Conservation (phyloP, 305 asterid species). For the Plantago coronopus region DNA sequence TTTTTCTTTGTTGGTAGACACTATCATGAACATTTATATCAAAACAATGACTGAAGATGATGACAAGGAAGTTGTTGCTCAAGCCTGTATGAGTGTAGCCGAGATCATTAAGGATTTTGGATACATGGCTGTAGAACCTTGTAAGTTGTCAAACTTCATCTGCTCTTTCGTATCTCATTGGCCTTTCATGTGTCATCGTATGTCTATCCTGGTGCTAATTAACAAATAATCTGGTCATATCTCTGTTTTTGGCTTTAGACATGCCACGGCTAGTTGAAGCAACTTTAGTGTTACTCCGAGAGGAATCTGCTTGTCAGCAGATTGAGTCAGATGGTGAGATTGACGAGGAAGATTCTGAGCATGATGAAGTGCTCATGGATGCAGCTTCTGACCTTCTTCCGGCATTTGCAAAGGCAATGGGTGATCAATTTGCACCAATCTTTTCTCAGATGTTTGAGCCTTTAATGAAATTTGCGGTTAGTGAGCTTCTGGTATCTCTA, state of each 20-base stretch:
- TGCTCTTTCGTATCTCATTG: background rate
- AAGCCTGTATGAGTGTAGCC: constrained; percentile 83
- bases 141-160: constrained; percentile 47
- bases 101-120: constrained; percentile 85
- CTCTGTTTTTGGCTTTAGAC: constrained; percentile 39
- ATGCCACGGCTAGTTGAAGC: constrained; percentile 69
- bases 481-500: constrained; percentile 28
- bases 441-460: constrained; percentile 78
- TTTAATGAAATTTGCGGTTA: constrained; percentile 86
- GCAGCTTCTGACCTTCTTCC: constrained; percentile 98
- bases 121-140: constrained; percentile 78
- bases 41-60: constrained; percentile 91
- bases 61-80: constrained; percentile 98
- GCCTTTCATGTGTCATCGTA: constrained; percentile 14
- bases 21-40: constrained; percentile 74
- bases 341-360: constrained; percentile 86
- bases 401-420: constrained; percentile 92
- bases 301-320: constrained; percentile 82
- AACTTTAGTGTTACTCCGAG: constrained; percentile 71
- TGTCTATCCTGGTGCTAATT: constrained; percentile 21
- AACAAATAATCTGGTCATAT: constrained; percentile 18
- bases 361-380: constrained; percentile 99
- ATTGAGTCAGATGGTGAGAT: constrained; percentile 73
- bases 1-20: constrained; percentile 42
- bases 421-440: constrained; percentile 80